phyloP scores from a whole-genome alignment of 2,329 filamentous ascomycete genomes.

The Diatrype stigma region DNA sequence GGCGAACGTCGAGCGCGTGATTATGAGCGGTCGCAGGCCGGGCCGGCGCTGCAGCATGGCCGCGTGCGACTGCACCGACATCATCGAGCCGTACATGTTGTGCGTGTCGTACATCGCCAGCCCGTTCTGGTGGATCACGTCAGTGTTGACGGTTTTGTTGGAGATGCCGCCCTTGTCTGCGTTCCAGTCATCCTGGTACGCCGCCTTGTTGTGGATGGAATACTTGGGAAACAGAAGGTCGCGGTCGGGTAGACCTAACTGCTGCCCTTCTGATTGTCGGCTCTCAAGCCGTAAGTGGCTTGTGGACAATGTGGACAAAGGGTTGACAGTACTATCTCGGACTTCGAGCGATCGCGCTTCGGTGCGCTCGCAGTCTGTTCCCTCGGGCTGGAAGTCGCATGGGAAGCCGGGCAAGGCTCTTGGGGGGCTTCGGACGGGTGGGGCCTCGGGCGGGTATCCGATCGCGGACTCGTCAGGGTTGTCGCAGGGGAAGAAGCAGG shows the following conservation, averaged over 20 bases:
- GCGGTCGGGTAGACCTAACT: conserved; percentile 56
- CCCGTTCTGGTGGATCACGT: conserved; percentile 65
- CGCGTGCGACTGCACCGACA: conserved; percentile 60
- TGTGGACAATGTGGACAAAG: conserved; percentile 17
- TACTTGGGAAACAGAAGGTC: conserved; percentile 64
- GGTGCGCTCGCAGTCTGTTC: conserved; percentile 30
- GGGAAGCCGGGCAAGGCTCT: conserved; percentile 67
- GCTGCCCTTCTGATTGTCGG: conserved; percentile 31
- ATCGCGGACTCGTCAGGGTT: conserved; percentile 36
- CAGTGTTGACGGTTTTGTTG: conserved; percentile 61
- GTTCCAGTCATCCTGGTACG: conserved; percentile 36
- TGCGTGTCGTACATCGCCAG: conserved; percentile 70
- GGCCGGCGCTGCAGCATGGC: conserved; percentile 67
- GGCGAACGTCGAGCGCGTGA: conserved; percentile 73
- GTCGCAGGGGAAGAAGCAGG: conserved; percentile 52
- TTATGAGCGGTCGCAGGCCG: conserved; percentile 60
- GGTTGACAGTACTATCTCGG: background rate
- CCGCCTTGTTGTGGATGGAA: conserved; percentile 59
- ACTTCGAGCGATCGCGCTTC: conserved; percentile 26
- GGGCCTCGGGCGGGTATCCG: conserved; percentile 56
- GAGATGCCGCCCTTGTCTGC: conserved; percentile 42
- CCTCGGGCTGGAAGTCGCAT: conserved; percentile 59
- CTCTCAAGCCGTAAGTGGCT: conserved; percentile 11
- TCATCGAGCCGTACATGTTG: conserved; percentile 74
- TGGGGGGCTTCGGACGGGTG: conserved; percentile 59